Conservation (phyloP, 2,329 filamentous ascomycete species). For the Apiospora koreana region DNA sequence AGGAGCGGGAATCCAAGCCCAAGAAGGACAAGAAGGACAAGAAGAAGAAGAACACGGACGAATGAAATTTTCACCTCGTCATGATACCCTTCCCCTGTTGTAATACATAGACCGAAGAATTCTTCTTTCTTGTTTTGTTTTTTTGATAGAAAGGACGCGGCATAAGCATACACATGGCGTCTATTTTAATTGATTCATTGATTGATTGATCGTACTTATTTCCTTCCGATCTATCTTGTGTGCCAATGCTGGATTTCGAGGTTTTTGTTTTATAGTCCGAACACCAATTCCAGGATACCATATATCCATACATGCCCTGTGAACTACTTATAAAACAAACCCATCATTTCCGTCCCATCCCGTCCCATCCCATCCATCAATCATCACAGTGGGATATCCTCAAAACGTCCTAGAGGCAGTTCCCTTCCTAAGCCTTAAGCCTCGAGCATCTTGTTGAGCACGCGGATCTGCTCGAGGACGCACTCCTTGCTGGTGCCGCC, state of each 20-base stretch:
- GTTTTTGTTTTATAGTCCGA: not conserved
- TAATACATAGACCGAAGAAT: not conserved
- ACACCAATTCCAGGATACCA: not conserved
- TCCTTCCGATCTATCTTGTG: not conserved
- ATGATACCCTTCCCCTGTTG: constrained; percentile 15
- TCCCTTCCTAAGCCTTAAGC: too few species aligned
- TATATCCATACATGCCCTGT: not conserved
- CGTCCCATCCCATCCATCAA: not conserved
- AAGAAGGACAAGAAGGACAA: constrained; percentile 30
- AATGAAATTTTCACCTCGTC: not conserved
- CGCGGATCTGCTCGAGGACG: constrained; percentile 65
- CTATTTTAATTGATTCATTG: not conserved
- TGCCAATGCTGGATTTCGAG: not conserved
- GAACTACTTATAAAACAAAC: not conserved
- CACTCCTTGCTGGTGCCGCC: constrained; percentile 76
- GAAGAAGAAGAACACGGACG: constrained; percentile 14
- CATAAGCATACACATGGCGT: not conserved
- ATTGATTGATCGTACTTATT: not conserved
- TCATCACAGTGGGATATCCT: too few species aligned
- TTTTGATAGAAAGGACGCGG: not conserved
- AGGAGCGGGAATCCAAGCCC: constrained; percentile 36
- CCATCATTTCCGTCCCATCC: too few species aligned
- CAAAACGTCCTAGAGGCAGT: too few species aligned
- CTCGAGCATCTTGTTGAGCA: constrained; percentile 40
- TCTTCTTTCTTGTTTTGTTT: not conserved